phyloP scores from a whole-genome alignment of 2,329 filamentous ascomycete genomes.

The Lizonia empirigonia region DNA sequence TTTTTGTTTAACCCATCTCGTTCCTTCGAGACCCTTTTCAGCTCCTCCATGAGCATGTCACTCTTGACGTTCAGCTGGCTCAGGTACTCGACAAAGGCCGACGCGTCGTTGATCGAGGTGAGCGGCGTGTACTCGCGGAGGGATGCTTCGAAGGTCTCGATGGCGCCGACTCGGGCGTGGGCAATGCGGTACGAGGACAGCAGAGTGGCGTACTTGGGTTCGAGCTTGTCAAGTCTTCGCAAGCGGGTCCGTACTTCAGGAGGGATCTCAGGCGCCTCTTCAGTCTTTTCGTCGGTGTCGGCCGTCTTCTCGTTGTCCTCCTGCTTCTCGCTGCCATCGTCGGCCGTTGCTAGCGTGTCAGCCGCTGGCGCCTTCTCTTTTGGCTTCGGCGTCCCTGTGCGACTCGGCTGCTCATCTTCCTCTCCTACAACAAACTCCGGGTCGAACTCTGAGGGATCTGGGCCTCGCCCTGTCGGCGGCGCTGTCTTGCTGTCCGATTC shows the following conservation, averaged over 20 bases:
- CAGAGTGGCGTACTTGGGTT: slow-evolving; percentile 72
- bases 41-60: slow-evolving; percentile 92
- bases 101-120: slow-evolving; percentile 83
- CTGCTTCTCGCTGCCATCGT: slow-evolving; percentile 39
- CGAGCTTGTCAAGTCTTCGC: slow-evolving; percentile 86
- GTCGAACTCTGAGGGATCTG: slow-evolving; percentile 88
- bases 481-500: slow-evolving; percentile 44
- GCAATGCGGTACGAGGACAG: slow-evolving; percentile 79
- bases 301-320: slow-evolving; percentile 41
- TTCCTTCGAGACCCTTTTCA: slow-evolving; percentile 84
- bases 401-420: slow-evolving; percentile 69
- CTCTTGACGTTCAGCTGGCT: slow-evolving; percentile 83
- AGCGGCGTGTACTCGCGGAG: slow-evolving; percentile 92
- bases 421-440: slow-evolving; percentile 86
- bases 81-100: slow-evolving; percentile 85
- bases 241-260: slow-evolving; percentile 77
- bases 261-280: slow-evolving; percentile 64
- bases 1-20: slow-evolving; percentile 81
- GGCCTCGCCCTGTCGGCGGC: slow-evolving; percentile 60
- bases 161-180: slow-evolving; percentile 81
- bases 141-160: slow-evolving; percentile 91
- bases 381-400: slow-evolving; percentile 63
- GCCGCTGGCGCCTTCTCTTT: slow-evolving; percentile 48
- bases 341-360: slow-evolving; percentile 22
- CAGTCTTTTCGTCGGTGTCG: slow-evolving; percentile 34